A percentile compares a stretch with the other conserved stretches of the same genome.
These are phyloP conservation scores for Achaetomium macrosporum DNA, from an alignment of 2,329 filamentous ascomycete genomes.

Conservation along the genomic window DNA sequence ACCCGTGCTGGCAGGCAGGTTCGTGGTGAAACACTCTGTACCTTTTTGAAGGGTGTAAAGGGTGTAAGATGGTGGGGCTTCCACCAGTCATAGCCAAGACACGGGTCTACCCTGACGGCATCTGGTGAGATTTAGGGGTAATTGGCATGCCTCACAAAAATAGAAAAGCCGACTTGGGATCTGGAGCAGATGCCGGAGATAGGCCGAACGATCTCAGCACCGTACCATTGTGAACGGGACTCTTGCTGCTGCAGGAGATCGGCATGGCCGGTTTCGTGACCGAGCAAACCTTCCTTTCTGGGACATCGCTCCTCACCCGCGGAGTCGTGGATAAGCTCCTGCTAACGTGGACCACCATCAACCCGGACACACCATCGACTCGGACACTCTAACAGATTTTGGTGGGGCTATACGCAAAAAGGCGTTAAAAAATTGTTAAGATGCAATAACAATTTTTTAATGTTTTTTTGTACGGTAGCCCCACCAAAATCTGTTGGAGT, in stretches of 20 bases:
- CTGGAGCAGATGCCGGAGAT: not conserved
- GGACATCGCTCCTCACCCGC: not conserved
- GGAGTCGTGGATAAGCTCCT: not conserved
- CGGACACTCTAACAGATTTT: no score
- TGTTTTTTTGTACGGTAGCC: no score
- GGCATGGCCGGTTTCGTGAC: not conserved
- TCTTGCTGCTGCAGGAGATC: not conserved
- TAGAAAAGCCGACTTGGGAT: not conserved
- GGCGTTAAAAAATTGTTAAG: not conserved
- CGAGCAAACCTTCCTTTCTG: constrained; percentile 6
- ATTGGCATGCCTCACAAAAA: not conserved
- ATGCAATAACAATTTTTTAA: not conserved
- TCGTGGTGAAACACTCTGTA: constrained; percentile 1
- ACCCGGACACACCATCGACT: no score
- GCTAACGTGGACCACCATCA: no score
- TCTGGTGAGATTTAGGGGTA: constrained; percentile 3
- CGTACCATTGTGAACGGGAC: not conserved
- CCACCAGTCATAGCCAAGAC: not conserved
- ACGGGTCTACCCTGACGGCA: no score
- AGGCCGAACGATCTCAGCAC: not conserved
- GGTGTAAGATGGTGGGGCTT: not conserved
- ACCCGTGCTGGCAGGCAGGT: constrained; percentile 1
- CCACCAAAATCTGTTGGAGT: no score
- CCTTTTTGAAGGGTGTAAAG: no score
- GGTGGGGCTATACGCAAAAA: no score